Base-by-base conservation (phyloP, 345 rosid genomes). In the Heritiera fomes region DNA sequence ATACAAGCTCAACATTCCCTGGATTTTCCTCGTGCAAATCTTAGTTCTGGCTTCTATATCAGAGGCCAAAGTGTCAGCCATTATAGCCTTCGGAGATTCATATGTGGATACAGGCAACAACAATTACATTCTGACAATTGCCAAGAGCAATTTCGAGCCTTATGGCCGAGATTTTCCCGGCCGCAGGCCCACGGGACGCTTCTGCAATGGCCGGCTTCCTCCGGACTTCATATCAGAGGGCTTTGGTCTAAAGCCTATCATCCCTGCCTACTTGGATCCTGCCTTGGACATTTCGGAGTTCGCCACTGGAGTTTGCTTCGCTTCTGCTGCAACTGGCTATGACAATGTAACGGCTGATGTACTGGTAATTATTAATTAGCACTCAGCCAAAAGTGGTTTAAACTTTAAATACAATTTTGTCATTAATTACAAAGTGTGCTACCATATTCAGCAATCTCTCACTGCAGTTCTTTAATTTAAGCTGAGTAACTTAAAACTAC, bases 41-140 rank as follows among this genome's bases (percentile, higher is more conserved):
- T 9, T 72, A 18, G 9, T 28, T 18, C 3, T 38, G 30, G 12
- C 3, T 53, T 72, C 47, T 45, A 34, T 65, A 40, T 38, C 83
- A 60, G 76, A 77, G 40, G 89, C 86, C 43, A 80, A 83, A 75
- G 82, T 87, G 53, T 90, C 92, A 15, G 92, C 91, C 50, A 64
- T 88, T 68, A 88, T 91, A 23, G 92, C 87, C 81, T 91, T 91
- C 41, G 92, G 92, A 15, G 94, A 89, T 82, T 91, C 94, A 15
- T 83, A 90, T 11, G 91, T 89, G 5, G 92, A 91, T 64, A 84
- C 91, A 7, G 91, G 92, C 20, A 89, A 91, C 82, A 89, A 91
- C 84, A 89, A 91, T 81, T 82, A 72, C 83, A 83, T 89, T 49
- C 79, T 84, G 38, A 89, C 94, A 0, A 43, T 89, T 53, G 85